Base-by-base conservation (phyloP, 495 filamentous ascomycete genomes). In the Corynascus novoguineensis region DNA sequence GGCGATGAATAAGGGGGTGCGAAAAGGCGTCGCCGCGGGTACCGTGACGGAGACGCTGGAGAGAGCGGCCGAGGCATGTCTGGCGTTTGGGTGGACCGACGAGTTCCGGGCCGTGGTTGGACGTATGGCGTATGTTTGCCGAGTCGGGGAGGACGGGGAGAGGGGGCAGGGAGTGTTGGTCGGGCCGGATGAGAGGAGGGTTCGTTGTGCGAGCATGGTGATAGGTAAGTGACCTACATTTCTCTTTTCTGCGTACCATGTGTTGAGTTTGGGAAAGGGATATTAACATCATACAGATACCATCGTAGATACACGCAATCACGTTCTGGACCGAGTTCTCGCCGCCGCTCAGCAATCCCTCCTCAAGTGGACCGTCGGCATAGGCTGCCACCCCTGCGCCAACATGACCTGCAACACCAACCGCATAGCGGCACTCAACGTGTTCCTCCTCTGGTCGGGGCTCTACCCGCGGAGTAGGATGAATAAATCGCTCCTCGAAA, bases 81-180 rank as follows among this genome's bases (percentile, higher is more conserved):
- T 12, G 50, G 37, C 28, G 32, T 60, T 50, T 50, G 53, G 15
- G 19, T 60, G 57, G 57, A 29, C 11, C 0, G 42, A 40, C 10
- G 44, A 55, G 57, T 42, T 14, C 12, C 22, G 57, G 25, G 31
- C 9, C n/a, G 17, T 60, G 25, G 27, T 15, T 27, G 32, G 14
- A n/a, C 14, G 57, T 35, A 25, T 55, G 52, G 51, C 57, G 57
- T 60, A 60, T 45, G 9, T 60, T 34, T 60, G 57, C 21, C 4
- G 5, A 0, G 57, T 56, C 29, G 31, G 24, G 17, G 53, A 24
- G 21, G 51, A 55, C 21, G 19, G 58, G 7, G 32, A 44, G 53
- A 22, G 6, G 19, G 19, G 58, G 7, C 25, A 44, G 53, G n/a
- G 6, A 10, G 25, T 35, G 25, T n/a, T 60, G 53, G 25, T 29